Evolutionary conservation across 176 grass and related monocot genomes (phyloP).

Genomic region (Puccinellia tenuiflora): DNA sequence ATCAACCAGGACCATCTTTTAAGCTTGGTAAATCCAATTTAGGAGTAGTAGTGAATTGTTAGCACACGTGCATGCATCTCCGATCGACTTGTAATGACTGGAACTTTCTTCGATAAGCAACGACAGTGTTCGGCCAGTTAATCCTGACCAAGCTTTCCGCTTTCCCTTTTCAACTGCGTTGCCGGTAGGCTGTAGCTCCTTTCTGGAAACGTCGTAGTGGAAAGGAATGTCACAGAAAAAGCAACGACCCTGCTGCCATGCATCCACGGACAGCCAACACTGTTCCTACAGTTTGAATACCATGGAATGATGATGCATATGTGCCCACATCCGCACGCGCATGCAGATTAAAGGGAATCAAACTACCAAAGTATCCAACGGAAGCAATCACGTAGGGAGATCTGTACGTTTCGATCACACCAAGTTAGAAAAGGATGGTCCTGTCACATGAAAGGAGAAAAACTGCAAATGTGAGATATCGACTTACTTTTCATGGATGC

Average conservation of each 20-base stretch:
- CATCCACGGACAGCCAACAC: slow-evolving; percentile 1
- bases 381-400: not conserved
- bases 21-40: not conserved
- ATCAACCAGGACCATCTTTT: not conserved
- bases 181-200: slow-evolving; percentile 12
- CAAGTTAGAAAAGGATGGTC: not conserved
- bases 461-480: too few relatives aligned
- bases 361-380: not conserved
- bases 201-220: slow-evolving; percentile 9
- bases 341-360: not conserved
- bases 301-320: too few relatives aligned
- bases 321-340: not conserved
- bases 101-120: not conserved
- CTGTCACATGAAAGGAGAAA: slow-evolving; percentile 1
- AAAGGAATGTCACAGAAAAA: slow-evolving; percentile 43
- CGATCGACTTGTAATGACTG: not conserved
- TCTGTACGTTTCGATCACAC: not conserved
- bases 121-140: not conserved
- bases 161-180: not conserved
- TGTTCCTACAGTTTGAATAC: slow-evolving; percentile 6
- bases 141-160: not conserved
- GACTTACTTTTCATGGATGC: not conserved
- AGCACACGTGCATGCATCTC: too few relatives aligned
- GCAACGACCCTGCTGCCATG: not conserved
- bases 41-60: not conserved